Percentiles rank a stretch among this genome's conserved stretches.
Conservation (phyloP, 2,329 filamentous ascomycete species). For the Exophiala sp. region DNA sequence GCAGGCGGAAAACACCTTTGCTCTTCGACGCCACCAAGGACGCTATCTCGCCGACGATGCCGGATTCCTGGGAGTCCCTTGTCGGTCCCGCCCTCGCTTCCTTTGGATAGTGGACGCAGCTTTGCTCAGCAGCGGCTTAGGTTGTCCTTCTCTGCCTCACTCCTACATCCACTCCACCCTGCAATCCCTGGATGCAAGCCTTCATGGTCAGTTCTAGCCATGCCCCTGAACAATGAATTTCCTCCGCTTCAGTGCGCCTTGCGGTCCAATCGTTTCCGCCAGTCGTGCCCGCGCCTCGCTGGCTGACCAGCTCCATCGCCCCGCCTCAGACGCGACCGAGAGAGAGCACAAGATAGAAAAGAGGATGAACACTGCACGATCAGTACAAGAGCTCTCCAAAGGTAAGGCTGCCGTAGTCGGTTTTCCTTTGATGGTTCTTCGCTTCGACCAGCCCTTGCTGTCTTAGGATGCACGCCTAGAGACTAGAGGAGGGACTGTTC, state of each 20-base stretch:
- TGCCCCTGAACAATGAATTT: constrained; percentile 24
- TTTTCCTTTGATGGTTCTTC: background rate
- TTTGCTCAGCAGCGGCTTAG: background rate
- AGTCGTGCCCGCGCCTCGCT: constrained; percentile 7
- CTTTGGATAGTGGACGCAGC: background rate
- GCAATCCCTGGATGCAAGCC: constrained; percentile 4
- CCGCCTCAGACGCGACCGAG: constrained; percentile 15
- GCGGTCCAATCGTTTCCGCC: constrained; percentile 13
- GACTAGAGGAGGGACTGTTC: background rate
- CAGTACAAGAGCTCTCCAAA: background rate
- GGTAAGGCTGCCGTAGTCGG: background rate
- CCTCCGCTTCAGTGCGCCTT: constrained; percentile 8
- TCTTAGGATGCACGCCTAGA: background rate
- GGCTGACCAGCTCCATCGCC: constrained; percentile 12
- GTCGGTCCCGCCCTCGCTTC: background rate
- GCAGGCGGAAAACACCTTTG: background rate
- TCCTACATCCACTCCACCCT: constrained; percentile 1
- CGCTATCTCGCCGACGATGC: background rate
- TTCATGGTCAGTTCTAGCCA: constrained; percentile 1
- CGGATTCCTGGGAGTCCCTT: background rate
- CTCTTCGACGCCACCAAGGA: background rate
- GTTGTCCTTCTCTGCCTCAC: background rate
- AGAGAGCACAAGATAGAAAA: constrained; percentile 6
- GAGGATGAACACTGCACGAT: background rate
- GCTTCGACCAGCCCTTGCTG: background rate